Conservation (phyloP, 306 rosid genomes). For the Prunus mira region DNA sequence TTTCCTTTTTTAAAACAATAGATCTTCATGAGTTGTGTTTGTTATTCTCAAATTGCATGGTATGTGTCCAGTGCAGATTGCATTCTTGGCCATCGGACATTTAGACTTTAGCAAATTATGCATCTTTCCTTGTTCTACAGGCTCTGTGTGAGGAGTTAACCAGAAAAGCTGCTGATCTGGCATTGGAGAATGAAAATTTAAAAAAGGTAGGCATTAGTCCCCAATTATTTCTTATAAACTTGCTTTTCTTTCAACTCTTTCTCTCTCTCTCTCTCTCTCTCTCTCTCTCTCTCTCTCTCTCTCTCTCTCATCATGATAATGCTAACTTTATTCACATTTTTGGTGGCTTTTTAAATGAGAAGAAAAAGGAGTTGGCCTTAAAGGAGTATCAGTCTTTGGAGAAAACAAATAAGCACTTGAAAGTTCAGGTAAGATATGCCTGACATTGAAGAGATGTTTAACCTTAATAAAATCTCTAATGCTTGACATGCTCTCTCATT, state of each 20-base stretch:
- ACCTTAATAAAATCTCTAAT: not conserved
- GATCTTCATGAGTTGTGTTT: not conserved
- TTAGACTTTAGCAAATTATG: conserved; percentile 8
- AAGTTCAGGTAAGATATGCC: conserved; percentile 60
- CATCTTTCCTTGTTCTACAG: conserved; percentile 38
- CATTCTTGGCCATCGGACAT: conserved; percentile 12
- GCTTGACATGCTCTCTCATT: conserved; percentile 28
- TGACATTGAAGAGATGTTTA: conserved; percentile 15
- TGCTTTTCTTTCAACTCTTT: conserved; percentile 1
- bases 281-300: not conserved
- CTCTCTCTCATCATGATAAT: not conserved
- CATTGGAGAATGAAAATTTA: conserved; percentile 67
- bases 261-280: not conserved
- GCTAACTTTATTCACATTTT: conserved; percentile 21
- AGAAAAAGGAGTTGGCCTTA: conserved; percentile 83
- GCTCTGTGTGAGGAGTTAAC: conserved; percentile 85
- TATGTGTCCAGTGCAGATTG: conserved; percentile 19
- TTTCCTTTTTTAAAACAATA: not conserved
- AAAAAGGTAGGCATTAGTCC: conserved; percentile 54
- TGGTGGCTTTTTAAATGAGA: conserved; percentile 29
- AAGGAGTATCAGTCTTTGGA: conserved; percentile 73
- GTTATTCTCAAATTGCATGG: conserved; percentile 6
- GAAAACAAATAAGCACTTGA: conserved; percentile 66
- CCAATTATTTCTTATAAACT: conserved; percentile 15
- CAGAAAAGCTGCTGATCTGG: conserved; percentile 71